Evolutionary conservation across 495 filamentous ascomycete genomes (phyloP).

Genomic region (Penicillium crystallinum): DNA sequence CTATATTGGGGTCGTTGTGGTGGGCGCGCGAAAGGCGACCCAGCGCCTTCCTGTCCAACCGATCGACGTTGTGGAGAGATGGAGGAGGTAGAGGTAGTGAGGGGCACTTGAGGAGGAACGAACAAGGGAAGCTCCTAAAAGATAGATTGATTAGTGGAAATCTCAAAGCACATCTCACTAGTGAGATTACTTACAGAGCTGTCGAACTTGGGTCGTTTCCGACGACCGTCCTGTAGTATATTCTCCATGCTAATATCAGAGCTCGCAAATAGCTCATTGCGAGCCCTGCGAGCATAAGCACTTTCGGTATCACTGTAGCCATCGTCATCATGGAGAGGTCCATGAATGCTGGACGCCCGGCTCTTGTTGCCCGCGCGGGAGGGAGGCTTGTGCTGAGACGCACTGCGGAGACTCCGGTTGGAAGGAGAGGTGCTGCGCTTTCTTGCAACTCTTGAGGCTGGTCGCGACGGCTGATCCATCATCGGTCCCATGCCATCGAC

Average conservation of each 20-base stretch:
- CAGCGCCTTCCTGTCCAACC: constrained; percentile 52
- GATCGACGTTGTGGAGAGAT: constrained; percentile 84
- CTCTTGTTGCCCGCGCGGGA: constrained; percentile 63
- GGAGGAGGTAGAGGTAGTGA: constrained; percentile 82
- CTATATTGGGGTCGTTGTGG: constrained; percentile 66
- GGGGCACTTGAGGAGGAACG: constrained; percentile 86
- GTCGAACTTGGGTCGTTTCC: constrained; percentile 95
- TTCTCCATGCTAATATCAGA: constrained; percentile 97
- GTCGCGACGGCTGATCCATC: constrained; percentile 57
- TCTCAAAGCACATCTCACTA: constrained; percentile 4
- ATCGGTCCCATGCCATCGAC: constrained; percentile 43
- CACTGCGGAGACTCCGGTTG: constrained; percentile 69
- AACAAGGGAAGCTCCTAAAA: constrained; percentile 88
- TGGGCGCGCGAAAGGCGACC: constrained; percentile 63
- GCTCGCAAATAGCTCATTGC: constrained; percentile 77
- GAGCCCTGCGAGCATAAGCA: constrained; percentile 66
- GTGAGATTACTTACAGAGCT: constrained; percentile 70
- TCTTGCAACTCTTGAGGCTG: constrained; percentile 60
- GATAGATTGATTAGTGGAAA: constrained; percentile 13
- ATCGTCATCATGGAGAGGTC: constrained; percentile 58
- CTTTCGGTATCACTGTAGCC: constrained; percentile 79
- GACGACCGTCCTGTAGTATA: constrained; percentile 91
- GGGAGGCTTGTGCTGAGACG: constrained; percentile 68
- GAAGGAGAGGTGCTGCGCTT: constrained; percentile 83
- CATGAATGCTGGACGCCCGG: constrained; percentile 62